Percentiles rank a stretch among this genome's conserved stretches.
phyloP scores from a whole-genome alignment of 306 rosid genomes.

The Pueraria montana region DNA sequence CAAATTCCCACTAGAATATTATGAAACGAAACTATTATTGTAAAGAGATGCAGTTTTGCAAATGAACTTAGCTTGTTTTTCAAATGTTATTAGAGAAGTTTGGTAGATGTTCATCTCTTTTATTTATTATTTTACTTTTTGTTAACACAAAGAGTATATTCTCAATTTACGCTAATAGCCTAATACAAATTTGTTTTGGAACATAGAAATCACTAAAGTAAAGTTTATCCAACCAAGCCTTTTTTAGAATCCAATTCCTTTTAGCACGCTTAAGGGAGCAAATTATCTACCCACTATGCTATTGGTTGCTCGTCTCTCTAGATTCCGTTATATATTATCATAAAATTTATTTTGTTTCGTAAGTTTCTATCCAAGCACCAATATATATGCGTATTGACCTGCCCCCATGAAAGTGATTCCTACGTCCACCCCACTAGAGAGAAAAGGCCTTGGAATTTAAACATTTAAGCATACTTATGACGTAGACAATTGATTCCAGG shows the following conservation, averaged over 20 bases:
- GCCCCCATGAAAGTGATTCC: constrained; percentile 25
- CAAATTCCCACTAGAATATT: background rate
- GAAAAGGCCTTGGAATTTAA: background rate
- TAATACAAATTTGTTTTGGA: background rate
- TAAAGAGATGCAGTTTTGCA: background rate
- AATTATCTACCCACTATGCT: background rate
- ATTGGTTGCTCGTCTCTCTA: background rate
- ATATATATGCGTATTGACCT: constrained; percentile 5
- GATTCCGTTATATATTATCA: background rate
- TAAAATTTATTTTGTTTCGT: background rate
- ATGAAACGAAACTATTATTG: background rate
- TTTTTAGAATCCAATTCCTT: background rate
- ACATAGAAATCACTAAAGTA: background rate
- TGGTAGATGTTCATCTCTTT: background rate
- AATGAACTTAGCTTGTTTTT: background rate
- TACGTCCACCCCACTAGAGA: background rate
- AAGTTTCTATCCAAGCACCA: background rate
- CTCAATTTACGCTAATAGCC: background rate
- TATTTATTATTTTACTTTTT: background rate
- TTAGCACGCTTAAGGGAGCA: background rate
- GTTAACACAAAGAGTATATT: background rate
- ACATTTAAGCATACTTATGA: background rate
- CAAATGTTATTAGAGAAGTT: background rate
- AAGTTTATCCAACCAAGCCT: background rate
- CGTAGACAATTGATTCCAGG: constrained; percentile 16